These are phyloP conservation scores for Pyrus hybrid DNA, from an alignment of 331 rosid species.

Conservation along the genomic window DNA sequence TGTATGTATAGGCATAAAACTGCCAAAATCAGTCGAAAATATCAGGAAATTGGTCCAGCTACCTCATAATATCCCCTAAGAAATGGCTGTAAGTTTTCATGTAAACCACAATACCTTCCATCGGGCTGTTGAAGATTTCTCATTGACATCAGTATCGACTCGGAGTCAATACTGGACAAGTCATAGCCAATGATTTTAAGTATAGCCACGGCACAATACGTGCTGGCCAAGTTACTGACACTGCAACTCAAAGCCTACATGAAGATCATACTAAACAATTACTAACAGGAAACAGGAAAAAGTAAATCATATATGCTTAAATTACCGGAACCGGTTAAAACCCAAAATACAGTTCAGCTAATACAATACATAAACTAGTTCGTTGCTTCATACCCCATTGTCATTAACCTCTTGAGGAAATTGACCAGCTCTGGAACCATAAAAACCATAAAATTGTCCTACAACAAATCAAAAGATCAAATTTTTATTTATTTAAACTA, in stretches of 20 bases:
- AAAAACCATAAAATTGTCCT: conserved; percentile 82
- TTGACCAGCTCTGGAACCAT: conserved; percentile 71
- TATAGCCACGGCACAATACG: conserved; percentile 75
- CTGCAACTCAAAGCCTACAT: conserved; percentile 45
- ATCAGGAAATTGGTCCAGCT: neutral
- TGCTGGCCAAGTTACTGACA: conserved; percentile 82
- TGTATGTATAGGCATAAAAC: conserved; percentile 75
- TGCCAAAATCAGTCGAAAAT: conserved; percentile 15
- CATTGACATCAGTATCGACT: conserved; percentile 51
- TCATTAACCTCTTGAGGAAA: conserved; percentile 49
- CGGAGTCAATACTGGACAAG: conserved; percentile 47
- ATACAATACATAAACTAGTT: neutral
- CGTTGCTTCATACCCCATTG: conserved; percentile 42
- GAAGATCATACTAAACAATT: neutral
- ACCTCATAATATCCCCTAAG: neutral
- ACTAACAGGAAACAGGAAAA: neutral
- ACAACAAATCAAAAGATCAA: conserved; percentile 20
- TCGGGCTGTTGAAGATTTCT: conserved; percentile 92
- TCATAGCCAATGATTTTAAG: conserved; percentile 73
- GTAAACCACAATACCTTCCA: conserved; percentile 56
- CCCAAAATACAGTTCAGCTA: neutral
- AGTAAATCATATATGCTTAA: neutral
- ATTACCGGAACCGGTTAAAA: neutral
- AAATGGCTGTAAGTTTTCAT: neutral
- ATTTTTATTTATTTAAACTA: neutral